Conservation (phyloP, 371 early-diverging fungal genomes). For the Capillidium heterosporum region DNA sequence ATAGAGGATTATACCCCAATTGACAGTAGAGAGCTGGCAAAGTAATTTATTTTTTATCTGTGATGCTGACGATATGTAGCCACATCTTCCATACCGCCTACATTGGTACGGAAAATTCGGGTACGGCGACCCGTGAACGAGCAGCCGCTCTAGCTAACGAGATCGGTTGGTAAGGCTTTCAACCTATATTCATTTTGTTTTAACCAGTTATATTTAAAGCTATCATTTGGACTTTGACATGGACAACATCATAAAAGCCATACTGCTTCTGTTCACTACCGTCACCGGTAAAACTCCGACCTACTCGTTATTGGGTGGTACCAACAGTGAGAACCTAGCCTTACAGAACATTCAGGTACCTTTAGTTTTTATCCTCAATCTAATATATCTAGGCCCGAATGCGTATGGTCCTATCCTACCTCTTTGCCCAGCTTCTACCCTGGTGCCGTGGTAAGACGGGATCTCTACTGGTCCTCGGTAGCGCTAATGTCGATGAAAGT, state of each 20-base stretch:
- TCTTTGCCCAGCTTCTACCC: conserved; percentile 85
- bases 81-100: conserved; percentile 87
- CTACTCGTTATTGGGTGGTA: conserved; percentile 75
- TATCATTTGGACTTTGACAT: conserved; percentile 81
- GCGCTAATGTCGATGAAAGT: conserved; percentile 92
- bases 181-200: not conserved
- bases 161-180: conserved; percentile 44
- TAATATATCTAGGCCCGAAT: conserved; percentile 45
- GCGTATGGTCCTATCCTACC: conserved; percentile 87
- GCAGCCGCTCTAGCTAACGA: conserved; percentile 58
- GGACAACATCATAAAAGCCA: conserved; percentile 58
- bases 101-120: conserved; percentile 87
- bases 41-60: conserved; percentile 12
- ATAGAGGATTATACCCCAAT: conserved; percentile 44
- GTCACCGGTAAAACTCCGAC: conserved; percentile 63
- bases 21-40: conserved; percentile 64
- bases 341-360: conserved; percentile 83
- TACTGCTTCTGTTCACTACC: conserved; percentile 50
- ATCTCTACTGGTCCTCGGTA: conserved; percentile 79
- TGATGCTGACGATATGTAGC: conserved; percentile 10
- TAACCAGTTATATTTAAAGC: conserved; percentile 17
- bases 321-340: conserved; percentile 75
- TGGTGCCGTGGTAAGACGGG: conserved; percentile 66
- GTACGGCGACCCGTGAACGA: conserved; percentile 61
- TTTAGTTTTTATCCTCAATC: not conserved